These are phyloP conservation scores for Plenodomus tracheiphilus DNA, from an alignment of 2,329 filamentous ascomycete species.

Conservation along the genomic window DNA sequence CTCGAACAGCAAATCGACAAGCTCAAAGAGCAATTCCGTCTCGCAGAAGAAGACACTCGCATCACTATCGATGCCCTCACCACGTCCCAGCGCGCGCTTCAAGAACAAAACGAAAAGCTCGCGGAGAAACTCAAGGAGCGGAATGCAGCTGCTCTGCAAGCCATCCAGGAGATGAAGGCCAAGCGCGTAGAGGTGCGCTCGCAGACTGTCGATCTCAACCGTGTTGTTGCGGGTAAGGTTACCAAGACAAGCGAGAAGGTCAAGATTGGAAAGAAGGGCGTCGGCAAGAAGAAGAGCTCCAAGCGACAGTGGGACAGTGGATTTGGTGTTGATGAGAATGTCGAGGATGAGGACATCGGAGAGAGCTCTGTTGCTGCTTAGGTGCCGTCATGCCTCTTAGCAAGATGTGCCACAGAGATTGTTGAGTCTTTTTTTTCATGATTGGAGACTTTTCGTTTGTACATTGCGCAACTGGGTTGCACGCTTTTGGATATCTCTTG, in stretches of 20 bases:
- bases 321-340: constrained; percentile 32
- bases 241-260: constrained; percentile 37
- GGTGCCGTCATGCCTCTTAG: background rate
- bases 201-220: constrained; percentile 27
- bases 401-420: no score
- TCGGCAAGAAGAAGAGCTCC: constrained; percentile 23
- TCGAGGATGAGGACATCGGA: constrained; percentile 16
- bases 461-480: no score
- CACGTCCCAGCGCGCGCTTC: constrained; percentile 29
- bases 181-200: constrained; percentile 37
- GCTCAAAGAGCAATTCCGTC: constrained; percentile 37
- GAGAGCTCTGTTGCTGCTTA: constrained; percentile 25
- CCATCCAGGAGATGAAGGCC: constrained; percentile 39
- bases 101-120: constrained; percentile 36
- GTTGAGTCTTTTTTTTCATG: no score
- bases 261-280: constrained; percentile 37
- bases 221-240: constrained; percentile 35
- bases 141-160: constrained; percentile 31
- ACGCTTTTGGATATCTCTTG: no score
- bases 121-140: constrained; percentile 32
- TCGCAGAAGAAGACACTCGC: constrained; percentile 31
- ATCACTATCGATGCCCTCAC: constrained; percentile 38
- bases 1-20: constrained; percentile 37
- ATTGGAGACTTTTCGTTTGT: no score
- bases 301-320: constrained; percentile 41